Base-by-base conservation (phyloP, 805 yeast species). In the Ogataea methanolica region DNA sequence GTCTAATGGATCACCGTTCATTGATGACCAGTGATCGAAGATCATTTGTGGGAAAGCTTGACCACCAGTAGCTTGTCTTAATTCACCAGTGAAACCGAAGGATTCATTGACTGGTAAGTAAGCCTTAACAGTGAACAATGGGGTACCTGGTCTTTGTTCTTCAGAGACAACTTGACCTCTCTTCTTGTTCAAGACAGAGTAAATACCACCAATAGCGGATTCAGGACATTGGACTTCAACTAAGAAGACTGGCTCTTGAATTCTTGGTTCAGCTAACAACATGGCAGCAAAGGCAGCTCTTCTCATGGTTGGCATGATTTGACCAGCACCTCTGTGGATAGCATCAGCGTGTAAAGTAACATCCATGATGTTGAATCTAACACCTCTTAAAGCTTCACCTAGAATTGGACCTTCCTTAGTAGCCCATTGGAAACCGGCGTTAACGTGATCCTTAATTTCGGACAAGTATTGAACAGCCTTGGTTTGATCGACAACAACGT, bases 21-120 rank as follows among this genome's bases (percentile, higher is more conserved):
- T 79, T 67, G 88, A 75, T 61, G 89, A 79, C 98, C 98, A 92
- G 77, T 92, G 99, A 77, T 94, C 98, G 78, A 92, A 94, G 76
- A 94, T 95, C 96, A 94, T 83, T 82, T 92, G 98, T 79, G 99
- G 99, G 99, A 92, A 92, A 76, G 99, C 99, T 84, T 92, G 99
- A 78, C 99, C 99, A 88, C 97, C 97, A 71, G 99, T 92, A 72
- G 98, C 97, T 81, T 92, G 97, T 84, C 99, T 89, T 72, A 92
- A 86, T 71, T 91, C 96, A 82, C 95, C 94, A 68, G 96, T 86
- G 96, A 92, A 92, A 87, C 99, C 99, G 86, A 94, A 92, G 51
- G 99, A 92, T 83, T 94, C 99, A 80, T 92, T 94, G 66, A 92
- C 97, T 74, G 99, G 99, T 80, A 92, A 83, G 96, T 90, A 88